Base-by-base conservation (phyloP, 768 basidiomycete species). In the Rhizopogon vesiculosus region DNA sequence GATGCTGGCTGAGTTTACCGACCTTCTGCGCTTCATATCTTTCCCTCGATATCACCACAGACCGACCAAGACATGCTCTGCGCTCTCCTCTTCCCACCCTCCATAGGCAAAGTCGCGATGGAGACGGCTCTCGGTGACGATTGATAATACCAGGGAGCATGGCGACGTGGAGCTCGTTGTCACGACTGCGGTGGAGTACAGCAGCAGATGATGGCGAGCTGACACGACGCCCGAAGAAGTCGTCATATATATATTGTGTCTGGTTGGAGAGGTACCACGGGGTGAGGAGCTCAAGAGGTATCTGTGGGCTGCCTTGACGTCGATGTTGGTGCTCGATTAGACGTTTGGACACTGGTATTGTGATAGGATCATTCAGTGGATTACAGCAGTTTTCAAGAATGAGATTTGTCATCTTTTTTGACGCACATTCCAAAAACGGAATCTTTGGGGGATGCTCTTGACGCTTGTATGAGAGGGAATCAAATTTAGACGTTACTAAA, bases 51-150 rank as follows among this genome's bases (percentile, higher is more conserved):
- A 10, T 33, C 33, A 7, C 22, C 54, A 12, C 61, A 89, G 91
- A 95, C 95, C 46, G 93, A 98, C 76, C 94, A 99, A 75, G 96
- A 99, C 76, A 99, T 99, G 96, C 97, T 98, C 89, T 87, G 93
- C 61, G 81, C 92, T 0, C 78, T 83, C 22, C 76, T 87, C 59
- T 89, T 89, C 74, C 73, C 74, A 0, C 62, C 76, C 1, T 35
- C 46, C 0, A 68, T 64, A 29, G 76, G 61, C 46, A 76, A 74
- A 55, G 72, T 77, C 13, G 70, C 70, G 8, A 78, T 89, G 74
- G 76, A 83, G 62, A 78, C 73, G n/a, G 19, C 72, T 86, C 54
- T 84, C 69, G 59, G 78, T 67, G 67, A 76, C 70, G 8, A 55
- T 72, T 33, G 63, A 62, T 61, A 60, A 56, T 8, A 50, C 18